Evolutionary conservation across 2,329 filamentous ascomycete species (phyloP).

Genomic region (Diplodia seriata): DNA sequence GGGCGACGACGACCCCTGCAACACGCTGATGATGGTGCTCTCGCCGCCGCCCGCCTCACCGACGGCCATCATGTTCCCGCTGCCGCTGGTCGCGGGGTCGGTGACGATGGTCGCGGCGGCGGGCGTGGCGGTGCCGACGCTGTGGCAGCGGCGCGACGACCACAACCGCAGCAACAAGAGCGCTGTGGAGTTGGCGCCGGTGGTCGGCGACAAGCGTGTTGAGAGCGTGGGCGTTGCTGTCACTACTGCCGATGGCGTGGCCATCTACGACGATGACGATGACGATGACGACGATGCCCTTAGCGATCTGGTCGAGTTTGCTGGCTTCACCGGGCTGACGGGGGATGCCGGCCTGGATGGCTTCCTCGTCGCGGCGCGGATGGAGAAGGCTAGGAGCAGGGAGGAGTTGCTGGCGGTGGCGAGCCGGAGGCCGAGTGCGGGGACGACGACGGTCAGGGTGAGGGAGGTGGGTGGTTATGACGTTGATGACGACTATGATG

Average conservation of each 20-base stretch:
- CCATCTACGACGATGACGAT: not conserved
- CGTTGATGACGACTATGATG: not conserved
- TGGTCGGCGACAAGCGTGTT: not conserved
- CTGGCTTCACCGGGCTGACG: conserved; percentile 6
- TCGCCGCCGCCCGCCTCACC: not conserved
- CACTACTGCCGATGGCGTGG: not conserved
- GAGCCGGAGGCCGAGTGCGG: not conserved
- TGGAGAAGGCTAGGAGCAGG: not conserved
- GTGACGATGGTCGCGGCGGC: not conserved
- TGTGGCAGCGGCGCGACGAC: not conserved
- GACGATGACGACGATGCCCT: not conserved
- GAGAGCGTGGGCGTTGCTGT: not conserved
- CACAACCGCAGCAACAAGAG: not conserved
- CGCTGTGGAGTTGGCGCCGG: no score
- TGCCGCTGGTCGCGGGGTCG: not conserved
- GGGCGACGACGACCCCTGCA: no score
- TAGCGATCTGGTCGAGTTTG: conserved; percentile 15
- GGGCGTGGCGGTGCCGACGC: not conserved
- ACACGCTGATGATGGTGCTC: not conserved
- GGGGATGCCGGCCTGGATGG: not conserved
- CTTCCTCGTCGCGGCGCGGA: not conserved
- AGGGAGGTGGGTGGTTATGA: not conserved
- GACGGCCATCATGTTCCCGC: not conserved
- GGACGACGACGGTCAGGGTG: not conserved
- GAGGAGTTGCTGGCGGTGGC: not conserved